phyloP scores from a whole-genome alignment of 148 eudicot species.

The Rhododendron ovatum region DNA sequence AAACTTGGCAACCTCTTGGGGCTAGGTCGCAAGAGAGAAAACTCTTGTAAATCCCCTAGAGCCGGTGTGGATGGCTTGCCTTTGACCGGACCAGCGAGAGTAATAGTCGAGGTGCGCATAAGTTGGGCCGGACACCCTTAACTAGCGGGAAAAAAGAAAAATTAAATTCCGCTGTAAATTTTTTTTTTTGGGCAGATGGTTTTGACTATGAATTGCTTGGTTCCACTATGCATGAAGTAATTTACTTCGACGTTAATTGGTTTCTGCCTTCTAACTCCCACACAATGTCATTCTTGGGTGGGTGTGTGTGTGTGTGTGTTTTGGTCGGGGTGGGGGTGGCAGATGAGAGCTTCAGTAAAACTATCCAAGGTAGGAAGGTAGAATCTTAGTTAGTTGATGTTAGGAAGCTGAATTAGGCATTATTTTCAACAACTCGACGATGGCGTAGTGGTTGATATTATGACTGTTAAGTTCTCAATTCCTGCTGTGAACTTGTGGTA shows the following conservation, averaged over 20 bases:
- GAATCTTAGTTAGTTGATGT: neutral
- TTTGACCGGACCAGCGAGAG: too few relatives aligned
- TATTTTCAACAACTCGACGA: neutral
- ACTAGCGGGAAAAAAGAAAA: too few relatives aligned
- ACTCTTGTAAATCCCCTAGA: too few relatives aligned
- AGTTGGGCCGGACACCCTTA: too few relatives aligned
- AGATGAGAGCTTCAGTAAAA: neutral
- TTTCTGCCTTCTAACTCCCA: neutral
- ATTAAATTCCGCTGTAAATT: neutral
- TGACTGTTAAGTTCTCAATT: neutral
- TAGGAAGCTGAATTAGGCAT: neutral
- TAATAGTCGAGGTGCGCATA: too few relatives aligned
- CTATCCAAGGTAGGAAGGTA: neutral
- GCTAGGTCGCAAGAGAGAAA: too few relatives aligned
- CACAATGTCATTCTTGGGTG: neutral
- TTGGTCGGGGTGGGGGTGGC: neutral
- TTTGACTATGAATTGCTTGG: constrained; percentile 9
- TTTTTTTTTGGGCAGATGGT: neutral
- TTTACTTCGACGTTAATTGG: neutral
- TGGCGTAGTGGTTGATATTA: neutral
- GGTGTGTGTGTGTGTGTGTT: too few relatives aligned
- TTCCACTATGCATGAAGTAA: neutral
- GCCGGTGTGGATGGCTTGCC: too few relatives aligned
- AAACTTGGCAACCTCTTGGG: too few relatives aligned
- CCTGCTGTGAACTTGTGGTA: neutral